A percentile compares a stretch with the other conserved stretches of the same genome.
Conservation (phyloP, 2,329 filamentous ascomycete species). For the Nectriaceae sp. region DNA sequence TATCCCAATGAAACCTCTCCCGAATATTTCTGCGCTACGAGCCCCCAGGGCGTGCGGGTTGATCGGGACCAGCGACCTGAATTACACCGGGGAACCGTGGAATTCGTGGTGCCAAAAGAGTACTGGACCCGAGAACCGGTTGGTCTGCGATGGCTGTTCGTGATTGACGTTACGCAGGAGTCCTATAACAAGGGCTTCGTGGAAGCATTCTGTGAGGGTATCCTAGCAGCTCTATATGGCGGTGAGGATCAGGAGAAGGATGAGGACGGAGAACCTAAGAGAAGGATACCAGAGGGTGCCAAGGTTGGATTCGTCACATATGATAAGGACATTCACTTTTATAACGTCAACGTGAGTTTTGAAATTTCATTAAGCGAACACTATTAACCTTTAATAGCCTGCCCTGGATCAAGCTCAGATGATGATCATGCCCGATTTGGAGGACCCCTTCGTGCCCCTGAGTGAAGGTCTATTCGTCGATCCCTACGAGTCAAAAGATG, state of each 20-base stretch:
- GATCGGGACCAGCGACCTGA: conserved; percentile 90
- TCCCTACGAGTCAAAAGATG: conserved; percentile 81
- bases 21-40: conserved; percentile 92
- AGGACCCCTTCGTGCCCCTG: conserved; percentile 93
- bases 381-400: conserved; percentile 49
- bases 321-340: conserved; percentile 97
- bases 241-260: conserved; percentile 53
- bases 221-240: conserved; percentile 82
- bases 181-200: conserved; percentile 88
- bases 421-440: conserved; percentile 97
- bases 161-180: conserved; percentile 93
- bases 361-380: not conserved
- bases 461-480: conserved; percentile 94
- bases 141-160: conserved; percentile 82
- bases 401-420: conserved; percentile 87
- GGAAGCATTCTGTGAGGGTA: conserved; percentile 87
- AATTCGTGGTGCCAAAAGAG: conserved; percentile 96
- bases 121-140: conserved; percentile 97
- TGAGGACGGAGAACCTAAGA: conserved; percentile 54
- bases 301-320: conserved; percentile 95
- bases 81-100: conserved; percentile 86
- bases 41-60: conserved; percentile 80
- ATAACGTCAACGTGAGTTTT: conserved; percentile 79
- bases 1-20: conserved; percentile 92
- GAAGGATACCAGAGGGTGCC: conserved; percentile 71